Conservation (phyloP, 2,329 filamentous ascomycete species). For the Alternaria infectoria region DNA sequence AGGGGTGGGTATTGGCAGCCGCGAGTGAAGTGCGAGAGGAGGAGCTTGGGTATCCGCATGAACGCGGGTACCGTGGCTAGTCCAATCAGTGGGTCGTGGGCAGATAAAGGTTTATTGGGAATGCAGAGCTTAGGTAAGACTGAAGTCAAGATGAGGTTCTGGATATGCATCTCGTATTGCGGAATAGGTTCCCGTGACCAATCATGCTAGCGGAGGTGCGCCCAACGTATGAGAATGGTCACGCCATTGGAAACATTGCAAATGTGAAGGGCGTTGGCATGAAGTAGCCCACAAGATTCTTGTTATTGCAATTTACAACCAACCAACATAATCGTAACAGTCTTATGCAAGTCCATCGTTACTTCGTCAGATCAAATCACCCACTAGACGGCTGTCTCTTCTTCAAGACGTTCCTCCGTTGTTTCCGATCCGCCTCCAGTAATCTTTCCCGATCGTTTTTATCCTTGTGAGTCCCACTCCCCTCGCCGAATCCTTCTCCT, state of each 20-base stretch:
- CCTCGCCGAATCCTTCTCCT: constrained; percentile 22
- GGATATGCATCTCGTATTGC: background rate
- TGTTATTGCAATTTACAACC: background rate
- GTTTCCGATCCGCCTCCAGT: constrained; percentile 5
- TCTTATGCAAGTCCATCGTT: background rate
- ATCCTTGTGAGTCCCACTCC: background rate
- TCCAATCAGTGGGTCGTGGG: too few species aligned
- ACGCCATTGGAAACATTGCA: background rate
- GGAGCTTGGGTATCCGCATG: too few species aligned
- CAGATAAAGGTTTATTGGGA: background rate
- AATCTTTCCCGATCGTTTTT: constrained; percentile 2
- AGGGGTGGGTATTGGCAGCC: background rate
- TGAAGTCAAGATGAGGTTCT: background rate
- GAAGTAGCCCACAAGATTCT: background rate
- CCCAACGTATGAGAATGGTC: background rate
- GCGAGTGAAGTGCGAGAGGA: background rate
- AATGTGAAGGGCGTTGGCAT: background rate
- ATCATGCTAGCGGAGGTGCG: background rate
- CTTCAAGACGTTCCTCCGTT: constrained; percentile 8
- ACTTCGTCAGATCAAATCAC: background rate
- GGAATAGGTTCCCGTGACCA: background rate
- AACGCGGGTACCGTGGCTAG: too few species aligned
- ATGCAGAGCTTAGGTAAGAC: background rate
- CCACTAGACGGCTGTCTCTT: constrained; percentile 5
- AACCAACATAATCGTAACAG: background rate